Conservation (phyloP, 345 rosid genomes). For the Populus ilicifolia region DNA sequence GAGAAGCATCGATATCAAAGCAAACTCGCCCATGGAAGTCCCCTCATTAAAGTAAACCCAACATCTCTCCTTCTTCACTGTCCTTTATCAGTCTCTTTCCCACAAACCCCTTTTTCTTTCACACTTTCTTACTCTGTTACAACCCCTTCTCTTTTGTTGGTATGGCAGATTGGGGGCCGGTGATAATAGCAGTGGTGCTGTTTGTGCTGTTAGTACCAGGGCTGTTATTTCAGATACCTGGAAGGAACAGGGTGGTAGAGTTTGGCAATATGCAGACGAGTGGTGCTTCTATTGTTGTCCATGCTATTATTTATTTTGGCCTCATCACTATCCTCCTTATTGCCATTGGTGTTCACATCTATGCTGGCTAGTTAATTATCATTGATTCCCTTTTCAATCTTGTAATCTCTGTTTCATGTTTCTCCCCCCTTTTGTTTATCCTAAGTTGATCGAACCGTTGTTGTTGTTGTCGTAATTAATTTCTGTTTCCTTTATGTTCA, state of each 20-base stretch:
- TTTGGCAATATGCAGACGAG: conserved; percentile 59
- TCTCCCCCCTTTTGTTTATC: background rate
- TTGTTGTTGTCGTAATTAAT: background rate
- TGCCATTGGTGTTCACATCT: conserved; percentile 53
- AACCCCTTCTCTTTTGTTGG: background rate
- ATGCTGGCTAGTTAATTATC: conserved; percentile 18
- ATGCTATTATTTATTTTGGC: conserved; percentile 46
- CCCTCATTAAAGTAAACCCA: background rate
- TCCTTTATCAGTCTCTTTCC: background rate
- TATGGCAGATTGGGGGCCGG: conserved; percentile 63
- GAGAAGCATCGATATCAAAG: no score
- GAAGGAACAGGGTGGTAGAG: conserved; percentile 40
- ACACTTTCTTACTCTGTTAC: background rate
- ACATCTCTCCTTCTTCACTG: background rate
- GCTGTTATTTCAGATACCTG: conserved; percentile 52
- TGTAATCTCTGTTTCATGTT: background rate
- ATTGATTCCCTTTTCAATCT: background rate
- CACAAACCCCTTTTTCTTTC: background rate
- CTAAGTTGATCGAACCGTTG: background rate
- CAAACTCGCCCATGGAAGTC: background rate
- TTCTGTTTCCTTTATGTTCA: no score
- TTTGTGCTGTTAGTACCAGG: conserved; percentile 53
- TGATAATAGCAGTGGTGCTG: conserved; percentile 46
- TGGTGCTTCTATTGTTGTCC: conserved; percentile 47
- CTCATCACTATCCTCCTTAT: conserved; percentile 56